Evolutionary conservation across 306 rosid species (phyloP).

Genomic region (Dryas alaskensis): DNA sequence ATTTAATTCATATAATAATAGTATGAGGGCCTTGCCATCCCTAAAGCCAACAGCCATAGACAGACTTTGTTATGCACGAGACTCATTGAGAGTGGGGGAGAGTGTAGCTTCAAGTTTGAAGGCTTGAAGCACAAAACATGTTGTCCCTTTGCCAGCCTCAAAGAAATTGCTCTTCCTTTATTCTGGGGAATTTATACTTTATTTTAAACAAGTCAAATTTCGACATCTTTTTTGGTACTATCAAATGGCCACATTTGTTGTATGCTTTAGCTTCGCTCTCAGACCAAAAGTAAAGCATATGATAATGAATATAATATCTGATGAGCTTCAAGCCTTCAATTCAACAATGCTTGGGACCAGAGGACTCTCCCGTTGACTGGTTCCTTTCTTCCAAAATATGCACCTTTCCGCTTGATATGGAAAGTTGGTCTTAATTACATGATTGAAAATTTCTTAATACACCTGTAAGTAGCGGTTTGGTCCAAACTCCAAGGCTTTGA

Average conservation of each 20-base stretch:
- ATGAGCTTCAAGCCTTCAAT: too few species aligned
- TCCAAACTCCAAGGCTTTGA: too few species aligned
- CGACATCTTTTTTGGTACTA: slow-evolving; percentile 32
- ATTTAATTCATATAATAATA: too few species aligned
- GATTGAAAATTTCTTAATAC: too few species aligned
- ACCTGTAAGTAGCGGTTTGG: too few species aligned
- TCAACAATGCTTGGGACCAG: too few species aligned
- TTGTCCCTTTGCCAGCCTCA: slow-evolving; percentile 17
- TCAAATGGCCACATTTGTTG: slow-evolving; percentile 45
- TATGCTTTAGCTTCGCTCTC: slow-evolving; percentile 20
- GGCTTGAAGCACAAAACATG: slow-evolving; percentile 21
- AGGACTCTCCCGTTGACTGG: background rate
- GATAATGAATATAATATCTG: too few species aligned
- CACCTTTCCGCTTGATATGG: slow-evolving; percentile 2
- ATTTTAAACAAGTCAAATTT: background rate
- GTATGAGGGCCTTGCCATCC: too few species aligned
- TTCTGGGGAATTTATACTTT: slow-evolving; percentile 45
- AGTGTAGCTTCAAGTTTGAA: slow-evolving; percentile 11
- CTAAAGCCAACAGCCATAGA: too few species aligned
- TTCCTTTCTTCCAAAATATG: background rate
- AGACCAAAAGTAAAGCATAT: slow-evolving; percentile 12
- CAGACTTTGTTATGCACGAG: too few species aligned
- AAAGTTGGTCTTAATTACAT: background rate
- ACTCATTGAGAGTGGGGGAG: slow-evolving; percentile 23
- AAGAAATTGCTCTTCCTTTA: slow-evolving; percentile 39